Evolutionary conservation across 108 stramenopile species (phyloP).

Genomic region (Skeletonema potamos): DNA sequence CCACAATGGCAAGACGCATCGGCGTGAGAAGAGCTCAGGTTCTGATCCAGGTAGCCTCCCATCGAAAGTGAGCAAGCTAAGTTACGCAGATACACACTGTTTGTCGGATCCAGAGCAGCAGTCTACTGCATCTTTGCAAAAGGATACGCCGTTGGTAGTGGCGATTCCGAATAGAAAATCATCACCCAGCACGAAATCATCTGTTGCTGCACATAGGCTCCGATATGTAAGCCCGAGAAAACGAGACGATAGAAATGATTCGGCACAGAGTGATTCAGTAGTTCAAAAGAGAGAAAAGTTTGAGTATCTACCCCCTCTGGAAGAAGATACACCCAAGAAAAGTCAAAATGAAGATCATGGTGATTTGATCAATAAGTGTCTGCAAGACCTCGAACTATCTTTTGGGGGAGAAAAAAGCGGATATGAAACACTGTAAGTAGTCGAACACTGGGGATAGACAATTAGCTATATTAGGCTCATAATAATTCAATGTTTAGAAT

Average conservation of each 20-base stretch:
- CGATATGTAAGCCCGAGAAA: not conserved
- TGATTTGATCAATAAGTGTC: slow-evolving; percentile 30
- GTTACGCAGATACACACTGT: slow-evolving; percentile 23
- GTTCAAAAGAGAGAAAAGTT: slow-evolving; percentile 18
- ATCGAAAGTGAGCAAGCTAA: slow-evolving; percentile 24
- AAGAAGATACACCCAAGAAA: slow-evolving; percentile 8
- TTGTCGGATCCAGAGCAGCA: slow-evolving; percentile 2
- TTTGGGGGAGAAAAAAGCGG: slow-evolving; percentile 4
- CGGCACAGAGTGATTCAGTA: not conserved
- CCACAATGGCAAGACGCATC: slow-evolving; percentile 2
- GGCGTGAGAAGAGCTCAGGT: slow-evolving; percentile 2
- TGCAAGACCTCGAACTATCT: slow-evolving; percentile 14
- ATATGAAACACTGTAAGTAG: not conserved
- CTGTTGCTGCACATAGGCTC: not conserved
- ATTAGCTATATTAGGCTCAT: not conserved
- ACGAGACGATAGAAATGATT: slow-evolving; percentile 35
- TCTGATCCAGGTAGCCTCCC: slow-evolving; percentile 14
- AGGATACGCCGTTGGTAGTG: slow-evolving; percentile 18
- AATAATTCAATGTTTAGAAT: not conserved
- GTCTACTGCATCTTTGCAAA: slow-evolving; percentile 6
- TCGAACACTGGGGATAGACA: not conserved
- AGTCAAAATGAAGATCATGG: slow-evolving; percentile 23
- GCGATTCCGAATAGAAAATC: slow-evolving; percentile 15
- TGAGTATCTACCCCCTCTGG: slow-evolving; percentile 17
- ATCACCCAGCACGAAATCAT: not conserved